Evolutionary conservation across 805 yeast species (phyloP), one percentile per base, ranked within the genome.

Genomic region (Cyberlindnera nakhonratchasimensis): DNA sequence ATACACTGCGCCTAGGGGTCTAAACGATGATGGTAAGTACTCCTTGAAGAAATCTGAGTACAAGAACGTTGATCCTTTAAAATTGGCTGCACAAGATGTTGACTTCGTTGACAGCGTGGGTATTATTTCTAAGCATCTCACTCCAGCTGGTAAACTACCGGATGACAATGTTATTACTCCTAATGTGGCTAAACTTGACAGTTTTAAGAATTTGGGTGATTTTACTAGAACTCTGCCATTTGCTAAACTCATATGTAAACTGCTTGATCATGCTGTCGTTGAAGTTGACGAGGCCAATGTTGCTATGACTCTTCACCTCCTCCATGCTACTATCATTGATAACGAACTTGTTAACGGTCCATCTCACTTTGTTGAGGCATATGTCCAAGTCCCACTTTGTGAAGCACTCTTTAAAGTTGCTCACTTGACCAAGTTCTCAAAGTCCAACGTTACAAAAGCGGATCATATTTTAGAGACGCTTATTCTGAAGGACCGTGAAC

Each of bases 11-110:
- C 93, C 95, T 4, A 69, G 71, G 17, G 86, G 86, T 3, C 61
- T 81, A 31, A 71, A 70, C 28, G 91, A 82, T 54, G 73, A 77
- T 46, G 95, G 95, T 18, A 72, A 74, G 34, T 86, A 82, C 58
- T 64, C 75, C 19, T 65, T 86, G 52, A 83, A 78, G 48, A 66
- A 70, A 11, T 60, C 65, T 3, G 47, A 66, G 8, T 72, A 65
- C 47, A 61, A 67, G 10, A 58, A 62, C 3, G 62, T 84, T 41
- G 93, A 86, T 58, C 87, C 87, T 2, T 61, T 80, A 45, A 71
- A 70, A 50, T 53, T 74, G 16, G 65, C 67, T 47, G 79, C 74
- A 30, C 70, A 63, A 36, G 37, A 66, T 5, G 60, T 64, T 29
- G 74, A 79, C 45, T 67, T 73, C 34, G 80, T 77, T 46, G 74